Base-by-base conservation (phyloP, 768 basidiomycete genomes). In the Mycena leptocephala region DNA sequence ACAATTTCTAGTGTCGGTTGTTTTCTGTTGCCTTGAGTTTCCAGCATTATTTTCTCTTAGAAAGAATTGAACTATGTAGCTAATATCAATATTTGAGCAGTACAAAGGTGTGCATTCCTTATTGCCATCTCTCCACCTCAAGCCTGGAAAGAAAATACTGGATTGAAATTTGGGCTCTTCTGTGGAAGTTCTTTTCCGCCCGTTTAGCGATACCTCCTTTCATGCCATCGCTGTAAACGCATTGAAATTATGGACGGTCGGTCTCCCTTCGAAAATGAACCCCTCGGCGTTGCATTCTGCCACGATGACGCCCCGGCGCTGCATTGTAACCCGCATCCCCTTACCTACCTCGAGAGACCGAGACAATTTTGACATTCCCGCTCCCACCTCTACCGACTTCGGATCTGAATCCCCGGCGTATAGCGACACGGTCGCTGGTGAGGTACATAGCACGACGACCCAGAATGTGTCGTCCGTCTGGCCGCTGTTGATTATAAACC, bases 161-260 rank as follows among this genome's bases (percentile, higher is more conserved):
- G n/a, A n/a, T n/a, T n/a, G n/a, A n/a, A n/a, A n/a, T n/a, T n/a
- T n/a, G n/a, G n/a, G n/a, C n/a, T n/a, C n/a, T n/a, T n/a, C n/a
- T n/a, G n/a, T n/a, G n/a, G n/a, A n/a, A n/a, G n/a, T n/a, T n/a
- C n/a, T n/a, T n/a, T n/a, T n/a, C n/a, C n/a, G n/a, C n/a, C n/a
- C n/a, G n/a, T n/a, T n/a, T n/a, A n/a, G n/a, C n/a, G n/a, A n/a
- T n/a, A n/a, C n/a, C 35, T 61, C 48, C 22, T 39, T 32, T 13
- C 22, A 68, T 8, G 58, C 16, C 70, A 72, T 76, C 32, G 75
- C 75, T 26, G 89, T 88, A 39, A 86, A 86, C 32, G 86, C 89
- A 71, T 91, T 92, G 82, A 86, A 92, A 77, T 92, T 92, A 80
- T 92, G 90, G 30, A 81, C 79, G n/a, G 80, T 5, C 16, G 91